Percentiles rank a stretch among this genome's conserved stretches.
Evolutionary conservation across 2,329 filamentous ascomycete genomes (phyloP).

Genomic region (Diaporthe vaccinii): DNA sequence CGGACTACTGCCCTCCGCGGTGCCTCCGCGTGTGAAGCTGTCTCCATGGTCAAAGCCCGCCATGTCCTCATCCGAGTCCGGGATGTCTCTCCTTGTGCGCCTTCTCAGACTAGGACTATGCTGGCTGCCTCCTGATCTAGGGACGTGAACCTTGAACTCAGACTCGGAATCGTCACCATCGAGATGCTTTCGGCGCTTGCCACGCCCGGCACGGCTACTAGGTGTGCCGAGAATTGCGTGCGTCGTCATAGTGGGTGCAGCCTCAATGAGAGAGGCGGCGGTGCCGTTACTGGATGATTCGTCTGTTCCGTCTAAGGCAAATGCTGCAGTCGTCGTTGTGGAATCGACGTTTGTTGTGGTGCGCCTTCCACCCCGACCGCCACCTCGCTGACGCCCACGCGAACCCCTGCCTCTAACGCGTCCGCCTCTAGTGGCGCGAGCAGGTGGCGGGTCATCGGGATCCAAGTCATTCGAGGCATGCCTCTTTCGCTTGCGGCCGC

Average conservation of each 20-base stretch:
- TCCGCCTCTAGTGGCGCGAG: slow-evolving; percentile 24
- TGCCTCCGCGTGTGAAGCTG: slow-evolving; percentile 32
- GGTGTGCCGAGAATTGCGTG: slow-evolving; percentile 40
- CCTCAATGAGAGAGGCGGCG: slow-evolving; percentile 28
- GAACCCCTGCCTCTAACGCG: slow-evolving; percentile 30
- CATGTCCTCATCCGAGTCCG: slow-evolving; percentile 39
- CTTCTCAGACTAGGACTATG: slow-evolving; percentile 38
- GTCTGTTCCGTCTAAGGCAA: slow-evolving; percentile 32
- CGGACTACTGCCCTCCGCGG: slow-evolving; percentile 36
- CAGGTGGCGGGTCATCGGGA: slow-evolving; percentile 34
- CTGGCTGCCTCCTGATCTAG: slow-evolving; percentile 36
- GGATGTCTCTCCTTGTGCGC: slow-evolving; percentile 25
- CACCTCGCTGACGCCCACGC: slow-evolving; percentile 30
- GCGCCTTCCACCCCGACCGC: slow-evolving; percentile 32
- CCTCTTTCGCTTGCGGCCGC: slow-evolving; percentile 40
- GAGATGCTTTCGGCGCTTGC: slow-evolving; percentile 33
- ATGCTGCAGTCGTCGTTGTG: slow-evolving; percentile 36
- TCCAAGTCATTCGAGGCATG: slow-evolving; percentile 30
- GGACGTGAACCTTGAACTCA: slow-evolving; percentile 28
- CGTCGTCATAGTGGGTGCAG: slow-evolving; percentile 30
- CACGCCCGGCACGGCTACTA: slow-evolving; percentile 37
- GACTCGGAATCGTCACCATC: slow-evolving; percentile 33
- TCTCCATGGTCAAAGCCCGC: slow-evolving; percentile 26
- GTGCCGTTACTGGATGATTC: slow-evolving; percentile 30
- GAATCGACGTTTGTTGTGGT: slow-evolving; percentile 13